Conservation (phyloP, 495 filamentous ascomycete genomes). For the Schizothecium vesticola region DNA sequence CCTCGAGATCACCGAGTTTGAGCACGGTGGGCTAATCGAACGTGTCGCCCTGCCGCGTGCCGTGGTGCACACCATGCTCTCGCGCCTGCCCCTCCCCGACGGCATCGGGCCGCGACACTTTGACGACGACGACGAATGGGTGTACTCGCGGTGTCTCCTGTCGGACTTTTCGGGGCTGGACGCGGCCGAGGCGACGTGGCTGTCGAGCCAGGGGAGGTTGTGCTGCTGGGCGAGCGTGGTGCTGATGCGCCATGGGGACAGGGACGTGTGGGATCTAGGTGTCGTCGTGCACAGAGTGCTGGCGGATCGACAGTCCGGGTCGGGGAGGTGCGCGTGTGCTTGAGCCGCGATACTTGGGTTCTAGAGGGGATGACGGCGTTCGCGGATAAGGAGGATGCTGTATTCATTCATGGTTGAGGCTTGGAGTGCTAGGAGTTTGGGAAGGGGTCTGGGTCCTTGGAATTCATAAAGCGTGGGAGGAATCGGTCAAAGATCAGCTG, state of each 20-base stretch:
- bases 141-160: constrained; percentile 25
- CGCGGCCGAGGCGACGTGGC: constrained; percentile 16
- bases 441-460: not conserved
- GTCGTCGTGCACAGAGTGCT: constrained; percentile 14
- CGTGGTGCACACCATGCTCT: constrained; percentile 17
- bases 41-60: constrained; percentile 18
- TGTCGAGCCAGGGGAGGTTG: constrained; percentile 19
- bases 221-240: constrained; percentile 29
- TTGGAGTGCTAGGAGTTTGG: not conserved
- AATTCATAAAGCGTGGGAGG: not conserved
- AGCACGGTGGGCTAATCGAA: constrained; percentile 10
- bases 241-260: constrained; percentile 1
- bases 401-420: not conserved
- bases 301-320: constrained; percentile 3
- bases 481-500: not conserved
- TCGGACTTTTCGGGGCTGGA: constrained; percentile 25
- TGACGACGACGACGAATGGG: constrained; percentile 29
- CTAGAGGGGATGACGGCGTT: not conserved
- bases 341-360: not conserved
- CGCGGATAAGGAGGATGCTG: not conserved
- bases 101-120: constrained; percentile 11
- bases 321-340: constrained; percentile 1
- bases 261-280: constrained; percentile 8
- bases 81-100: constrained; percentile 7
- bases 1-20: constrained; percentile 10